Conservation (phyloP, 2,329 filamentous ascomycete species). For the Moelleriella libera region DNA sequence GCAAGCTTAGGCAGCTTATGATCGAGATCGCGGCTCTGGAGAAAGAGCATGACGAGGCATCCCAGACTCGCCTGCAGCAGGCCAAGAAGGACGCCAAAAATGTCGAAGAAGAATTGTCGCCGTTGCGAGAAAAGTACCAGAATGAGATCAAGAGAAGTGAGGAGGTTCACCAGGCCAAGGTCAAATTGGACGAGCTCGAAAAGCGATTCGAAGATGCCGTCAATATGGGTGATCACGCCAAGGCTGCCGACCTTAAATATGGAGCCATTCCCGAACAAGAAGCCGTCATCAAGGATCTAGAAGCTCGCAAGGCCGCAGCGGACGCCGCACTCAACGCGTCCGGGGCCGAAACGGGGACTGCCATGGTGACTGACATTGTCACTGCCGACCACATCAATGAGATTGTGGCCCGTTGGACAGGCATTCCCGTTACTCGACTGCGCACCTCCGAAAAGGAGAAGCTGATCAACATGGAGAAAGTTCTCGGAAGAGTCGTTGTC, state of each 20-base stretch:
- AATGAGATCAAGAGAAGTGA: conserved; percentile 82
- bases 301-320: conserved; percentile 63
- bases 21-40: conserved; percentile 95
- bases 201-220: conserved; percentile 91
- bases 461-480: conserved; percentile 90
- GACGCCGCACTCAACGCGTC: conserved; percentile 53
- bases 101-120: conserved; percentile 81
- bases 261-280: conserved; percentile 94
- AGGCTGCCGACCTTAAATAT: conserved; percentile 89
- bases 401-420: conserved; percentile 95
- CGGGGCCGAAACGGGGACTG: conserved; percentile 44
- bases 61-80: conserved; percentile 64
- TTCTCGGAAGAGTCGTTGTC: conserved; percentile 70
- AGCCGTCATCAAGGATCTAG: conserved; percentile 63
- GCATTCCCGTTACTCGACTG: conserved; percentile 87
- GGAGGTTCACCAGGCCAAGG: conserved; percentile 84
- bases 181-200: conserved; percentile 84
- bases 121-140: conserved; percentile 90
- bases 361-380: conserved; percentile 83
- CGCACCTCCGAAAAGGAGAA: conserved; percentile 97
- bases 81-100: conserved; percentile 89
- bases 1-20: conserved; percentile 76
- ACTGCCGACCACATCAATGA: conserved; percentile 98
- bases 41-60: conserved; percentile 89
- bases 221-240: conserved; percentile 68